Conservation (phyloP, 1,284 basidiomycete genomes). For the Malassezia slooffiae region DNA sequence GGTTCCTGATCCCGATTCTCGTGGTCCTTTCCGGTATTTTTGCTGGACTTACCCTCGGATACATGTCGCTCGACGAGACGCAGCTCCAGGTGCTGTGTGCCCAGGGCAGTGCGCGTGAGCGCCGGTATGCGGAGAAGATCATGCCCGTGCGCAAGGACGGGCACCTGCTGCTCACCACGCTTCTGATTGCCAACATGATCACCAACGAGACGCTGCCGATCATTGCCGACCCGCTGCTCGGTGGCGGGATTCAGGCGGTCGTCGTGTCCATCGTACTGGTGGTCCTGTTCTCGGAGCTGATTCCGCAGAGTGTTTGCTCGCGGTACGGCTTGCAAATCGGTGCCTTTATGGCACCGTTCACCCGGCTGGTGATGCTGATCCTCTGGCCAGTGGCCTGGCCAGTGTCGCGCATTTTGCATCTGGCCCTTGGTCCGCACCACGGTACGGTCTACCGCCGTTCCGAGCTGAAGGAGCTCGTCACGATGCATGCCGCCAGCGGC, state of each 20-base stretch:
- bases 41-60: slow-evolving; percentile 70
- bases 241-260: slow-evolving; percentile 63
- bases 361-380: slow-evolving; percentile 38
- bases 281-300: slow-evolving; percentile 73
- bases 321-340: slow-evolving; percentile 46
- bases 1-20: slow-evolving; percentile 53
- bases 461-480: slow-evolving; percentile 65
- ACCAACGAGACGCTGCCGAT: slow-evolving; percentile 61
- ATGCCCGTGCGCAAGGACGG: slow-evolving; percentile 63
- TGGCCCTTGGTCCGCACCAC: slow-evolving; percentile 43
- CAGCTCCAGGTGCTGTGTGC: slow-evolving; percentile 76
- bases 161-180: slow-evolving; percentile 41
- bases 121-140: slow-evolving; percentile 69
- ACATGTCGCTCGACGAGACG: slow-evolving; percentile 86
- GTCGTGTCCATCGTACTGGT: slow-evolving; percentile 41
- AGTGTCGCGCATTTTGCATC: slow-evolving; percentile 45
- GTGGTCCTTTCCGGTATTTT: slow-evolving; percentile 55
- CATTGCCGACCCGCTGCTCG: slow-evolving; percentile 74
- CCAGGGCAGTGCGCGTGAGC: slow-evolving; percentile 70
- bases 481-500: slow-evolving; percentile 57
- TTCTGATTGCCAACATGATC: slow-evolving; percentile 45
- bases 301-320: slow-evolving; percentile 56
- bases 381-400: slow-evolving; percentile 47
- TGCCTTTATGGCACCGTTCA: slow-evolving; percentile 42
- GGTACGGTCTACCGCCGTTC: slow-evolving; percentile 43